phyloP scores from a whole-genome alignment of 2,329 filamentous ascomycete species.

The Alternaria metachromatica region DNA sequence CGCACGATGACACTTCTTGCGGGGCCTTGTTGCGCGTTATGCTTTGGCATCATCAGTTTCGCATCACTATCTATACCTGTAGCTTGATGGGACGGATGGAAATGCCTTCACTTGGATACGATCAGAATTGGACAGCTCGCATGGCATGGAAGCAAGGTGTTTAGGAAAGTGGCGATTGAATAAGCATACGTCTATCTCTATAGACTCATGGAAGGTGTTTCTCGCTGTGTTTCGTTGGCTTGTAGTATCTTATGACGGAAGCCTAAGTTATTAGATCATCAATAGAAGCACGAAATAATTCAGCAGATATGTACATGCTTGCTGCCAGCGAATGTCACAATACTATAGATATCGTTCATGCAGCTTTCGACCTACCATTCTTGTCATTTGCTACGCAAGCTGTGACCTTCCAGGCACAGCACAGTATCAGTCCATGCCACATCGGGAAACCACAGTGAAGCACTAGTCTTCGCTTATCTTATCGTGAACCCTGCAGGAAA shows the following conservation, averaged over 20 bases:
- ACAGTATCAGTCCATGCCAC: background rate
- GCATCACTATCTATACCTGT: conserved; percentile 33
- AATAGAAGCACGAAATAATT: background rate
- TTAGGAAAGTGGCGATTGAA: conserved; percentile 11
- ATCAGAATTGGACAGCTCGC: conserved; percentile 20
- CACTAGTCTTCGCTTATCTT: conserved; percentile 18
- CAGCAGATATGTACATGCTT: background rate
- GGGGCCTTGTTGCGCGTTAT: conserved; percentile 6
- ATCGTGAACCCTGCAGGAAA: conserved; percentile 13
- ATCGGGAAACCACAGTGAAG: conserved; percentile 17
- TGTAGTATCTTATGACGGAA: conserved; percentile 8
- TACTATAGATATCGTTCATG: too few relatives aligned
- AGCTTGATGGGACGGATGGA: conserved; percentile 17
- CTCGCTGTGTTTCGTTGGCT: conserved; percentile 8
- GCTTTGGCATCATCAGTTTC: conserved; percentile 12
- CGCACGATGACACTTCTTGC: background rate
- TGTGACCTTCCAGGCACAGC: background rate
- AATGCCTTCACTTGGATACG: conserved; percentile 17
- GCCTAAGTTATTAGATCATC: background rate
- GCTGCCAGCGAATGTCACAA: too few relatives aligned
- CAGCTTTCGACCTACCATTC: background rate
- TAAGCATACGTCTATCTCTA: conserved; percentile 7
- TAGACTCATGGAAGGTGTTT: conserved; percentile 8
- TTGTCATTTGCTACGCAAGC: background rate
- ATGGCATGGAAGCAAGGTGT: conserved; percentile 18